Evolutionary conservation across 805 yeast species (phyloP), one percentile per base, ranked within the genome.

Genomic region (Peterozyma xylosa): DNA sequence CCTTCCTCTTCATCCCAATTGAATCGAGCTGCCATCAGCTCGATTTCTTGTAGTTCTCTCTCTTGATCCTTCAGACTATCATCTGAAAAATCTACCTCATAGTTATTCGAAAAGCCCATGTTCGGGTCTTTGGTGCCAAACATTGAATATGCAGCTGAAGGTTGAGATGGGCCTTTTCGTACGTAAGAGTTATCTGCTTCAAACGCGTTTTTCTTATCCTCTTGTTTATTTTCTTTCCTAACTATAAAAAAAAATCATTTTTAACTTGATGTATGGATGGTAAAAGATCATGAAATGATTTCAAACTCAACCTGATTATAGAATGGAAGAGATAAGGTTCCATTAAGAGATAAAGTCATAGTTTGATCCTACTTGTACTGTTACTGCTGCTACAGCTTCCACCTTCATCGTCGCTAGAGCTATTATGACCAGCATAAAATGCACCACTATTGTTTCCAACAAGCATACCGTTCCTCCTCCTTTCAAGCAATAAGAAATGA

Each of bases 401-500:
- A 13, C 34, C 34, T 32, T 32, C 34, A 14, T 32, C 34, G 15
- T 32, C 34, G 34, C 34, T 32, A 5, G 13, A 32, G 34, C 34
- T 32, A 11, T 11, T 32, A 32, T 14, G 34, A 32, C 15, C 15
- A 32, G 13, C 13, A 32, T 11, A 13, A 32, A 13, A 13, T 13
- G 9, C 15, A 4, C 34, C 14, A 32, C 15, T 9, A 32, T 10
- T 10, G 9, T 32, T 32, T 14, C 34, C 34, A 13, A 10, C 15
- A 30, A 32, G 5, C 27, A 35, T n/a, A 35, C 49, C 49, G 35
- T 49, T 48, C 33, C 71, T 52, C 37, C 71, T 62, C 45, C 74
- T 62, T 16, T 68, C 66, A 45, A 73, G 63, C 42, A 73, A 45
- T 48, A 74, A 57, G 48, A 69, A 74, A 48, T 74, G 80, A 32